Conservation (phyloP, 306 rosid species). For the Pueraria montana region DNA sequence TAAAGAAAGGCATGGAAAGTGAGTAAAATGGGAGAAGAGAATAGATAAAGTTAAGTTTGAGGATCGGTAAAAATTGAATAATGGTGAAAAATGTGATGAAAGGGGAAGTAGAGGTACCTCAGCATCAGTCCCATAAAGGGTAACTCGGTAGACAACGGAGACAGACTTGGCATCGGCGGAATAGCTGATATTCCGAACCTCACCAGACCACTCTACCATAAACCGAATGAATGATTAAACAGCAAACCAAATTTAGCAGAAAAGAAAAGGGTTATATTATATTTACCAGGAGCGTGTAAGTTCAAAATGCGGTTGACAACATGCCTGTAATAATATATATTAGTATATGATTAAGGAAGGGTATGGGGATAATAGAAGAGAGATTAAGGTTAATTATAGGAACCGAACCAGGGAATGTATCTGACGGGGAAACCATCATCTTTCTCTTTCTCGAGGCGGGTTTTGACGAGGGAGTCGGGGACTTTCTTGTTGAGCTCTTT, state of each 20-base stretch:
- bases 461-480: conserved; percentile 73
- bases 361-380: not conserved
- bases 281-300: conserved; percentile 80
- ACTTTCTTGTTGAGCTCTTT: conserved; percentile 85
- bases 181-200: conserved; percentile 72
- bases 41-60: too few relatives aligned
- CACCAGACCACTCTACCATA: conserved; percentile 91
- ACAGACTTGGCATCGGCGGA: conserved; percentile 77
- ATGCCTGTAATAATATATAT: conserved; percentile 59
- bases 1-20: too few relatives aligned
- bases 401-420: conserved; percentile 71
- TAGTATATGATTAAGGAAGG: too few relatives aligned
- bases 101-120: conserved; percentile 52
- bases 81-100: too few relatives aligned
- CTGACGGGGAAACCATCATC: conserved; percentile 66
- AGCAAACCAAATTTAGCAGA: too few relatives aligned
- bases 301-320: conserved; percentile 77
- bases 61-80: too few relatives aligned
- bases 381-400: conserved; percentile 14
- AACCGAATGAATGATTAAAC: not conserved
- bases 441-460: conserved; percentile 59
- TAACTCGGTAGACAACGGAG: conserved; percentile 84
- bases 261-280: not conserved
- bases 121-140: conserved; percentile 92
- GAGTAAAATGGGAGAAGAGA: too few relatives aligned